A percentile compares a stretch with the other conserved stretches of the same genome.
These are phyloP conservation scores for Laburnicola sp. DNA, from an alignment of 2,329 filamentous ascomycete genomes.

Conservation along the genomic window DNA sequence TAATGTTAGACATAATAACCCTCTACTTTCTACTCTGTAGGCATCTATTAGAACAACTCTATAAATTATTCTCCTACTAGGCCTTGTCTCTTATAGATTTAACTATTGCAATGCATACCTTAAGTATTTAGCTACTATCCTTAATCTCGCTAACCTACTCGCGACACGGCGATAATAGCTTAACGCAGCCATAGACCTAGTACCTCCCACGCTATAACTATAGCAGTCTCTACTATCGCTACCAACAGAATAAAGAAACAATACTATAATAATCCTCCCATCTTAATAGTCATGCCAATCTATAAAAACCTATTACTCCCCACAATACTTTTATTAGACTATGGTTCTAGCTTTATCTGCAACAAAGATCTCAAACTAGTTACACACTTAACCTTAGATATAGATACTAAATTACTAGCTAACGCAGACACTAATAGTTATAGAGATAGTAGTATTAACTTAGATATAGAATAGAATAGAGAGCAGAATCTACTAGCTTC, in stretches of 20 bases:
- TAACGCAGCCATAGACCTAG: background rate
- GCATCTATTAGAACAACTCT: background rate
- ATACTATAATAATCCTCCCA: background rate
- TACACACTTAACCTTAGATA: background rate
- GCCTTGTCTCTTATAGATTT: background rate
- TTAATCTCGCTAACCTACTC: background rate
- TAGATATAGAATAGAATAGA: background rate
- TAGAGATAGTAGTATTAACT: background rate
- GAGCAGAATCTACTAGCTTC: slow-evolving; percentile 6
- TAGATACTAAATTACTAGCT: background rate
- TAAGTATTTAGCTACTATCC: background rate
- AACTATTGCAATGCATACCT: background rate
- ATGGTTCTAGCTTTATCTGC: background rate
- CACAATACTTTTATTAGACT: background rate
- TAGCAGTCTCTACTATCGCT: background rate
- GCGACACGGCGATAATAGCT: background rate
- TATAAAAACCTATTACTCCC: background rate
- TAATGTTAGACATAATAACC: background rate
- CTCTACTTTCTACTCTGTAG: background rate
- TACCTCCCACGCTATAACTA: background rate
- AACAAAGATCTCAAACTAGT: slow-evolving; percentile 1
- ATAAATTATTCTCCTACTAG: background rate
- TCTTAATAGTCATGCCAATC: background rate
- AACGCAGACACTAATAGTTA: background rate
- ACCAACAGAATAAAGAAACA: background rate